A percentile compares a stretch with the other conserved stretches of the same genome.
Evolutionary conservation across 805 yeast genomes (phyloP).

Genomic region (Naumovozyma castellii): DNA sequence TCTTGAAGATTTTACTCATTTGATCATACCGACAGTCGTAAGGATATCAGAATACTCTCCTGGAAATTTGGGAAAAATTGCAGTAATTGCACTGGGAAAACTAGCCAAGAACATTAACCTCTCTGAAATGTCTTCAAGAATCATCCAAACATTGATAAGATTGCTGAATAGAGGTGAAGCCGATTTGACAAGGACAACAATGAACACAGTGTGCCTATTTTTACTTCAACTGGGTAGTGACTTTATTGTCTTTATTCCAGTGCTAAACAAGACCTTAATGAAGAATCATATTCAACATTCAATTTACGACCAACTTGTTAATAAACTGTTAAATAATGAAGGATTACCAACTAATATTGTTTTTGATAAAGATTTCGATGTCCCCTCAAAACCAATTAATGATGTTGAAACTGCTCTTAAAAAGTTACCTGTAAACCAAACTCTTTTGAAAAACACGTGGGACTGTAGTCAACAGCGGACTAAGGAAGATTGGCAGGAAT

Average conservation of each 20-base stretch:
- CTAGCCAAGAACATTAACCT: slow-evolving; percentile 62
- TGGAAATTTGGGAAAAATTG: slow-evolving; percentile 50
- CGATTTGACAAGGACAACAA: slow-evolving; percentile 53
- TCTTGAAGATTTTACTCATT: slow-evolving; percentile 79
- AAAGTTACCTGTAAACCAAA: slow-evolving; percentile 63
- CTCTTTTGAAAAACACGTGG: slow-evolving; percentile 72
- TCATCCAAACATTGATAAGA: slow-evolving; percentile 76
- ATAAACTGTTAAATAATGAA: slow-evolving; percentile 70
- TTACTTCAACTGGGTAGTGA: slow-evolving; percentile 77
- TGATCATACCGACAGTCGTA: slow-evolving; percentile 79
- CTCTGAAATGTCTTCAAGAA: slow-evolving; percentile 82
- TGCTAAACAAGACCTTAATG: slow-evolving; percentile 56
- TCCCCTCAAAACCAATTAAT: slow-evolving; percentile 13
- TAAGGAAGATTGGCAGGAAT: slow-evolving; percentile 95
- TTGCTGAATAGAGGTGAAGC: slow-evolving; percentile 45
- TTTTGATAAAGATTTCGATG: slow-evolving; percentile 53
- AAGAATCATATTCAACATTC: slow-evolving; percentile 58
- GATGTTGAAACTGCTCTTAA: slow-evolving; percentile 40
- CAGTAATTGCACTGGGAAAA: slow-evolving; percentile 77
- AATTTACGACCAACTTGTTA: slow-evolving; percentile 72
- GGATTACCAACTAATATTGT: slow-evolving; percentile 72
- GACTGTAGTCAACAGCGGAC: slow-evolving; percentile 83
- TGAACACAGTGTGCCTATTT: slow-evolving; percentile 72
- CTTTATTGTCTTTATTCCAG: slow-evolving; percentile 77
- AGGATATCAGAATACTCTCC: slow-evolving; percentile 67